A percentile compares a stretch with the other conserved stretches of the same genome.
phyloP scores from a whole-genome alignment of 352 stramenopile species.

The Blastocystis sp. region DNA sequence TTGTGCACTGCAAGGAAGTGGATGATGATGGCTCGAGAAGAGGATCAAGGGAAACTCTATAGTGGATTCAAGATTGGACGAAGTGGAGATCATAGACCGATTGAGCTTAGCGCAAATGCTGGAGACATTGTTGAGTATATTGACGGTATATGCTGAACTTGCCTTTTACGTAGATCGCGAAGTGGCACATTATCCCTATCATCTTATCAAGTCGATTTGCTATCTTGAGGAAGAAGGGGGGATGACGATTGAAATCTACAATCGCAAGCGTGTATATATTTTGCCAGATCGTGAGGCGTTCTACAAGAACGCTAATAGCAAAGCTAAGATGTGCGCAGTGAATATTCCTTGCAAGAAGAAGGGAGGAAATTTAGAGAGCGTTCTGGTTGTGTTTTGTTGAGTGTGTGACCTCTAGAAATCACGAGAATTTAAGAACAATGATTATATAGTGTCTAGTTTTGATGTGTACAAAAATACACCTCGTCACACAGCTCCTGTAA shows the following conservation, averaged over 20 bases:
- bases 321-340: conserved; percentile 40
- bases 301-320: conserved; percentile 12
- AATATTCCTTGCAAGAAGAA: conserved; percentile 31
- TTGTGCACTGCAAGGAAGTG: conserved; percentile 54
- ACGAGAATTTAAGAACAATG: conserved; percentile 56
- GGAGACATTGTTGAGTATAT: conserved; percentile 62
- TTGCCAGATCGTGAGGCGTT: conserved; percentile 32
- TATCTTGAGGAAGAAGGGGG: conserved; percentile 44
- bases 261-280: conserved; percentile 58
- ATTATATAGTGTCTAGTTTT: conserved; percentile 52
- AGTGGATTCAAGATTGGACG: conserved; percentile 60
- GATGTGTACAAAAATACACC: conserved; percentile 49
- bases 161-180: conserved; percentile 31
- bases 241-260: conserved; percentile 22
- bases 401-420: conserved; percentile 11
- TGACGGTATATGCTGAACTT: neutral
- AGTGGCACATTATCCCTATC: conserved; percentile 53
- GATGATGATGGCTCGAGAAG: conserved; percentile 41
- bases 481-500: conserved; percentile 51
- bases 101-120: conserved; percentile 56
- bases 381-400: neutral
- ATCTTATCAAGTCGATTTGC: conserved; percentile 26
- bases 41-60: conserved; percentile 34
- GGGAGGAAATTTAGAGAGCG: neutral
- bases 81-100: conserved; percentile 9